Conservation (phyloP, 208 protist species). For the Wallacemonas sp. region DNA sequence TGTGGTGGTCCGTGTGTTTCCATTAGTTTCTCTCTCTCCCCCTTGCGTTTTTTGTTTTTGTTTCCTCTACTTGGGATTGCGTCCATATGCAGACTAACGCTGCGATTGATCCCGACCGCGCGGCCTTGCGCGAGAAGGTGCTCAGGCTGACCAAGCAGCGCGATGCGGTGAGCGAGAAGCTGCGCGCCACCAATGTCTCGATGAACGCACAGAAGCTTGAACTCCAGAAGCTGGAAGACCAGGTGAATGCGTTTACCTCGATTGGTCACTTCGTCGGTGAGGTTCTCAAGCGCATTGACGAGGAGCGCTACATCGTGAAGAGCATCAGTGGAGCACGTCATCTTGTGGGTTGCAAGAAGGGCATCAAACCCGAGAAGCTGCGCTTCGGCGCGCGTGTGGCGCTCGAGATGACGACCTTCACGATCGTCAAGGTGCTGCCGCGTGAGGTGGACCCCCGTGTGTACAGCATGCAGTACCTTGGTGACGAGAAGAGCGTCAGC, state of each 20-base stretch:
- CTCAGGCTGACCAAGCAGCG: constrained; percentile 59
- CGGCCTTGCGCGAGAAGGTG: constrained; percentile 43
- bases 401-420: constrained; percentile 99
- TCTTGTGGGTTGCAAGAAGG: constrained; percentile 97
- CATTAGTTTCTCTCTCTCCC: neutral
- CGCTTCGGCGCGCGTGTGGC: constrained; percentile 97
- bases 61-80: neutral
- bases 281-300: constrained; percentile 96
- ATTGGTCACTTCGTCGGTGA: constrained; percentile 99
- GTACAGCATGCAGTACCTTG: constrained; percentile 98
- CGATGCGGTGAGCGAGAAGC: constrained; percentile 49
- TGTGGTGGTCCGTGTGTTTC: neutral
- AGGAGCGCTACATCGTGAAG: constrained; percentile 98
- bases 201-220: constrained; percentile 80
- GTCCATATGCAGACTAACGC: constrained; percentile 59
- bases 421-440: constrained; percentile 98
- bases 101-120: constrained; percentile 55
- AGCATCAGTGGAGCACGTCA: constrained; percentile 98
- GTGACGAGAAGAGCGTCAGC: constrained; percentile 91
- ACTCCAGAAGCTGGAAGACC: constrained; percentile 96
- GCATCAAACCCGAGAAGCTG: constrained; percentile 94
- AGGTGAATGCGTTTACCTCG: constrained; percentile 97
- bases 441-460: constrained; percentile 99
- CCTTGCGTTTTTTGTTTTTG: neutral
- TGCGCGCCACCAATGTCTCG: constrained; percentile 40